Base-by-base conservation (phyloP, 2,329 filamentous ascomycete genomes). In the Xylaria hypoxylon region DNA sequence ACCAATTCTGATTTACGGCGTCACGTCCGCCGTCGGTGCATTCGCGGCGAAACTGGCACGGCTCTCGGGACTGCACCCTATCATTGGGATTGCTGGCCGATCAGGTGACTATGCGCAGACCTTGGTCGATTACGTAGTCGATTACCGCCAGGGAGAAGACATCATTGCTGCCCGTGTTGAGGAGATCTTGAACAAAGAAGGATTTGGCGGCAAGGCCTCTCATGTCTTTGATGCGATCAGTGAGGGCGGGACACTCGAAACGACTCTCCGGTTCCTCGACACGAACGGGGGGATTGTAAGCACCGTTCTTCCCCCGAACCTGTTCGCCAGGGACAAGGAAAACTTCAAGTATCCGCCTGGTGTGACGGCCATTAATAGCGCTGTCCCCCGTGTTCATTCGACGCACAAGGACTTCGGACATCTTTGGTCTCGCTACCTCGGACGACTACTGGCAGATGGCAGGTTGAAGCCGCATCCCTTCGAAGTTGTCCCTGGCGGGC, bases 401-500 rank as follows among this genome's bases (percentile, higher is more conserved):
- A 68, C 50, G 11, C 68, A 63, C 38, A 62, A 68, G 55, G 62
- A 69, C 33, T 69, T 72, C 19, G 70, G 62, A 13, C 71, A 67
- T 38, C 24, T 71, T 3, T 79, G 73, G 62, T 75, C 69, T 35
- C 65, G 77, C 19, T 78, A 76, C 38, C 62, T 86, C 15, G 79
- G 78, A 2, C 74, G 77, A 48, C 80, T 80, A 0, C 53, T 86
- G 66, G 77, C 75, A 35, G 80, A 87, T 66, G 85, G 84, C 0
- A 84, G 81, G 78, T 83, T 88, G 58, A 79, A 75, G 66, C 72
- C 76, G 6, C 85, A 88, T 74, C 83, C 83, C 47, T 76, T 79
- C 50, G 84, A 87, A 75, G 79, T 89, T 13, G 75, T 87, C 1
- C 77, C 81, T 0, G 85, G 86, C 2, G 88, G 87, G 0, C 71